Base-by-base conservation (phyloP, 2,329 filamentous ascomycete species). In the Aspergillus proliferans region DNA sequence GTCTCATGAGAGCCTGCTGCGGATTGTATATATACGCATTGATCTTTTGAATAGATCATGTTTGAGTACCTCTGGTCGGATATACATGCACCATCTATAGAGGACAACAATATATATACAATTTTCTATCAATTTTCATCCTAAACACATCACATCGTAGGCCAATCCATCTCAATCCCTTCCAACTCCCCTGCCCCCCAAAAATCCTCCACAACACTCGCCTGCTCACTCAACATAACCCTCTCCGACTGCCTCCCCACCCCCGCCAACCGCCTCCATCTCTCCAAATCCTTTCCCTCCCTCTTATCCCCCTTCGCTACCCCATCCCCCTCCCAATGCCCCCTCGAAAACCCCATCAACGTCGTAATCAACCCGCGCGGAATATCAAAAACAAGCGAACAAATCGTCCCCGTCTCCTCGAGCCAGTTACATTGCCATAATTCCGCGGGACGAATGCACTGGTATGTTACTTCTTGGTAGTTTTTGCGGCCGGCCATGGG, bases 391-490 rank as follows among this genome's bases (percentile, higher is more conserved):
- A 82, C 77, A 0, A 80, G 60, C 1, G 76, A 80, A 47, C 74
- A 75, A 1, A 82, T 71, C 0, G 78, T 82, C 0, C 79, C 80
- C 0, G 79, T 83, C 62, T 83, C 79, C 50, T 82, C 78, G 1
- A 83, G 71, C 79, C 79, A 83, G 51, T 79, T 82, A 53, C 76
- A 74, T 56, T 83, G 79, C 79, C 79, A 82, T 0, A 82, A 58
- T 59, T 82, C 79, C 1, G 77, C 77, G 0, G 77, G 74, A 0
- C 79, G 71, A 24, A 82, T 74, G 61, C 79, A 83, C 57, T 82
- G 79, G 56, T 78, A 82, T 1, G 74, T 76, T 10, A 72, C 76
- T 1, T 72, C 70, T 55, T 81, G 78, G 59, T 74, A 80, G 60
- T 80, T 80, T 46, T 67, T 64, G 2, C 77, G 71, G 2, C 78